These are phyloP conservation scores for Gossypium schwendimanii DNA, from an alignment of 441 rosid species.

Conservation along the genomic window DNA sequence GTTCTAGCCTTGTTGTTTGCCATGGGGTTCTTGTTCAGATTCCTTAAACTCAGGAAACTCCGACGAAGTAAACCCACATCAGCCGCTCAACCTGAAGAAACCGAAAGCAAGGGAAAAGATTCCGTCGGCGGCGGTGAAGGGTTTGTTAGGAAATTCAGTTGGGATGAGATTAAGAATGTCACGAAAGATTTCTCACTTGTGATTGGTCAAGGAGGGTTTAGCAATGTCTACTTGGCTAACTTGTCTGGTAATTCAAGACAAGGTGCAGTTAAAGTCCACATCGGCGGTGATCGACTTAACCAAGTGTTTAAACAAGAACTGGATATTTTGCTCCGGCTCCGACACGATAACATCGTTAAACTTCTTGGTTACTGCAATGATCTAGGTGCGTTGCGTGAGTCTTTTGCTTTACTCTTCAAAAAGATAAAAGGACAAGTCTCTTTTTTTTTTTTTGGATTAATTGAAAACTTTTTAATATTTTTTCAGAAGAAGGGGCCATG, in stretches of 20 bases:
- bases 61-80: conserved; percentile 5
- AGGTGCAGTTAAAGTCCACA: conserved; percentile 63
- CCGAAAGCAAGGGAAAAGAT: not conserved
- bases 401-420: not conserved
- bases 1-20: conserved; percentile 13
- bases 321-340: conserved; percentile 55
- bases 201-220: conserved; percentile 76
- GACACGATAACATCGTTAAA: conserved; percentile 58
- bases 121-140: conserved; percentile 2
- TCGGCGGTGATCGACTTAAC: conserved; percentile 47
- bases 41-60: conserved; percentile 15
- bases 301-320: conserved; percentile 60
- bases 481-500: conserved; percentile 58
- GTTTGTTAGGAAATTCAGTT: conserved; percentile 31
- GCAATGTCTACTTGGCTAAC: conserved; percentile 59
- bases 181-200: conserved; percentile 44
- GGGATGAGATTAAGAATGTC: conserved; percentile 46
- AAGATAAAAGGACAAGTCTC: not conserved
- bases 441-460: not conserved
- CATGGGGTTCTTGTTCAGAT: conserved; percentile 43
- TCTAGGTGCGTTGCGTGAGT: conserved; percentile 28
- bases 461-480: not conserved
- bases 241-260: conserved; percentile 24
- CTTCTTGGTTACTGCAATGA: conserved; percentile 70
- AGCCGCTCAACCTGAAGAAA: not conserved